Base-by-base conservation (phyloP, 1,139 yeast species). In the Geotrichum siamense region DNA sequence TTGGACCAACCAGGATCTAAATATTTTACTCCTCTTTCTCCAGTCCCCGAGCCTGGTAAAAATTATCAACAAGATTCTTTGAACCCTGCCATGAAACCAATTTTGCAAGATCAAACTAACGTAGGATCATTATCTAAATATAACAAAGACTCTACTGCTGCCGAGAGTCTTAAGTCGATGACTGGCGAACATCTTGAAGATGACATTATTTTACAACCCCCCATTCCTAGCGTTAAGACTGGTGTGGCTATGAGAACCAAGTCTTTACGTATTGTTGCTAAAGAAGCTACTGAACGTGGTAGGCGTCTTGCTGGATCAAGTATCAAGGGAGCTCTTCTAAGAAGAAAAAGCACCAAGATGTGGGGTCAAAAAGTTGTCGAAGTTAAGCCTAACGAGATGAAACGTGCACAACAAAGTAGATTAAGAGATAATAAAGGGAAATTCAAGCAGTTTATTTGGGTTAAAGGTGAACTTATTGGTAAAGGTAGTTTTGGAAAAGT, bases 401-500 rank as follows among this genome's bases (percentile, higher is more conserved):
- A 76, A 37, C 67, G 69, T 43, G 80, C 79, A 1, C 75, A 47
- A 28, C 48, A 79, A 10, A 75, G 80, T 51, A 76, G 76, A 43
- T 61, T 81, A 42, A 68, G 83, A 16, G 81, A 74, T 54, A 76
- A 75, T 47, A 73, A 70, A 44, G 93, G 91, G 9, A 75, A 77
- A 38, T 76, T 76, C 55, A 82, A 82, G 55, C 94, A 86, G 62
- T 87, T 89, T 69, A 93, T 91, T 0, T 93, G 99, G 99, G 84
- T 93, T 43, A 87, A 87, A 60, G 99, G 99, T 70, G 97, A 89
- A 57, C 71, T 91, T 51, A 86, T 93, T 48, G 99, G 99, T 1
- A 78, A 89, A 48, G 99, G 99, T 0, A 89, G 96, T 0, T 93
- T 89, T 70, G 99, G 98, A n/a, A 81, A 85, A 36, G 98, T 93